Evolutionary conservation across 2,329 filamentous ascomycete genomes (phyloP).

Genomic region (Penicillium crustosum): DNA sequence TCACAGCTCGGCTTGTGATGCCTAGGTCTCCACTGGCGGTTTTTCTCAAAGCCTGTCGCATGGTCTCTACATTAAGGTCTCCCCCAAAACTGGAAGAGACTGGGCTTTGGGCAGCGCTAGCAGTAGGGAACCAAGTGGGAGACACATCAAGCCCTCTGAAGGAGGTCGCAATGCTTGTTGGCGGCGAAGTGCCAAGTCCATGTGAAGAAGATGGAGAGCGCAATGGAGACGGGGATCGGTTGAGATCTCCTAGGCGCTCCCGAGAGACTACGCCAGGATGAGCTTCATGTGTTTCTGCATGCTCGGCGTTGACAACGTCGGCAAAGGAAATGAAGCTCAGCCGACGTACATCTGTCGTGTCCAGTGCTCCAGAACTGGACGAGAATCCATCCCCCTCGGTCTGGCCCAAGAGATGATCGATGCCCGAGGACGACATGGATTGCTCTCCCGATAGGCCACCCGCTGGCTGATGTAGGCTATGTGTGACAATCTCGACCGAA

Average conservation of each 20-base stretch:
- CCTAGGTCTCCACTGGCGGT: constrained; percentile 79
- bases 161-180: constrained; percentile 72
- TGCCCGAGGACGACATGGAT: constrained; percentile 46
- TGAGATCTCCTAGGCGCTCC: constrained; percentile 27
- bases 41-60: constrained; percentile 82
- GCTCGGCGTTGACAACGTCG: constrained; percentile 79
- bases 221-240: constrained; percentile 77
- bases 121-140: constrained; percentile 62
- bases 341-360: constrained; percentile 74
- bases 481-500: constrained; percentile 88
- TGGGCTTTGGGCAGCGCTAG: constrained; percentile 54
- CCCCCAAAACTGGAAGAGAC: constrained; percentile 53
- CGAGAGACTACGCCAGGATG: constrained; percentile 20
- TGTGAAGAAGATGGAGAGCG: constrained; percentile 75
- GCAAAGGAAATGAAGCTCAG: constrained; percentile 96
- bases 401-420: constrained; percentile 35
- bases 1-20: constrained; percentile 35
- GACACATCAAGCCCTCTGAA: constrained; percentile 73
- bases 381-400: constrained; percentile 61
- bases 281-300: constrained; percentile 46
- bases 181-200: constrained; percentile 67
- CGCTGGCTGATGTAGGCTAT: constrained; percentile 78
- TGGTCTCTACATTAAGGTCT: constrained; percentile 88
- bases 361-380: constrained; percentile 75
- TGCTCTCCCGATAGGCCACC: constrained; percentile 41